Percentiles rank a stretch among this genome's conserved stretches.
These are phyloP conservation scores for Casuarina equisetifolia DNA, from an alignment of 306 rosid species.

Conservation along the genomic window DNA sequence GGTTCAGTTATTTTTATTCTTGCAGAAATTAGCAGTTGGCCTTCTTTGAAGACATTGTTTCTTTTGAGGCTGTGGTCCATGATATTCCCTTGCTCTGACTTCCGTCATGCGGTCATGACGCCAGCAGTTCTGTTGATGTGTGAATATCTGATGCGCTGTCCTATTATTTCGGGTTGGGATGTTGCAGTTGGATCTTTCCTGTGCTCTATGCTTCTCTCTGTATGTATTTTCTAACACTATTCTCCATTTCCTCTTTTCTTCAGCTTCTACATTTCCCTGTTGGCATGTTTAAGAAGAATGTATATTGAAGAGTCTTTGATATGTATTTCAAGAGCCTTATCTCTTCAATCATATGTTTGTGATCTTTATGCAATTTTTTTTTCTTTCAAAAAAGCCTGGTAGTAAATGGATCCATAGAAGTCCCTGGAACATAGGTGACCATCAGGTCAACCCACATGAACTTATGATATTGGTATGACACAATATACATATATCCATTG, in stretches of 20 bases:
- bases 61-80: constrained; percentile 91
- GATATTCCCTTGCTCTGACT: constrained; percentile 90
- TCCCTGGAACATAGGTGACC: background rate
- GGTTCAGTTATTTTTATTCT: constrained; percentile 23
- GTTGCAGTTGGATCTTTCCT: constrained; percentile 77
- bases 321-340: constrained; percentile 6
- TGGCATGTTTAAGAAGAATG: constrained; percentile 6
- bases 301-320: constrained; percentile 14
- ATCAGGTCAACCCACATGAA: background rate
- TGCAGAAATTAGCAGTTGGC: constrained; percentile 85
- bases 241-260: background rate
- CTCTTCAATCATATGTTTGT: background rate
- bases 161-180: constrained; percentile 70
- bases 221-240: constrained; percentile 41
- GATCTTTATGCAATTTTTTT: background rate
- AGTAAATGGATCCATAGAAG: background rate
- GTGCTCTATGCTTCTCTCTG: constrained; percentile 83
- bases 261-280: constrained; percentile 3
- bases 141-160: constrained; percentile 89
- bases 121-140: constrained; percentile 74
- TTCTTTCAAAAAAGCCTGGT: no score
- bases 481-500: no score
- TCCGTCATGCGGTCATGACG: constrained; percentile 87
- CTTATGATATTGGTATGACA: background rate
- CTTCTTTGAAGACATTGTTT: constrained; percentile 77